These are phyloP conservation scores for Pisolithus thermaeus DNA, from an alignment of 1,284 basidiomycete genomes.

Conservation along the genomic window DNA sequence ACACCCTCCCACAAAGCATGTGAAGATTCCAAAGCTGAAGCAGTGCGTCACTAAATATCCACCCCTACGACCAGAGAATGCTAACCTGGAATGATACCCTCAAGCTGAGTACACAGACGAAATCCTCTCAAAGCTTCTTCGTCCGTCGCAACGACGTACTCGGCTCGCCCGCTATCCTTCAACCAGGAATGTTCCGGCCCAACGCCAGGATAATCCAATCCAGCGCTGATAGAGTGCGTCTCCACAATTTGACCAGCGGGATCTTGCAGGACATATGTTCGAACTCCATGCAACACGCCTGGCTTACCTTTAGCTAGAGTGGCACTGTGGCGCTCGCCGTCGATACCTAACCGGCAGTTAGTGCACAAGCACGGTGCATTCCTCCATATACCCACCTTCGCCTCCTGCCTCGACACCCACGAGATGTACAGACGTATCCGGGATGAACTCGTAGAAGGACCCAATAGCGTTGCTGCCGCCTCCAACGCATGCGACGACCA, in stretches of 20 bases:
- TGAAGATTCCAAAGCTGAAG: constrained; percentile 83
- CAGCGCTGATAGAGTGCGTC: constrained; percentile 96
- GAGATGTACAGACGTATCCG: constrained; percentile 75
- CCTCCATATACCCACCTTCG: constrained; percentile 56
- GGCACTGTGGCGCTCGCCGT: constrained; percentile 86
- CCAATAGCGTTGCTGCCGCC: constrained; percentile 98
- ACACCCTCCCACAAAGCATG: constrained; percentile 95
- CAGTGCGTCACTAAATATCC: constrained; percentile 7
- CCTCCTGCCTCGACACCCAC: constrained; percentile 96
- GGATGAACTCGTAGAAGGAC: constrained; percentile 92
- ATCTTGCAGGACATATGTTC: constrained; percentile 93
- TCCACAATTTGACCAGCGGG: constrained; percentile 89
- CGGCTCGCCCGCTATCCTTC: constrained; percentile 90
- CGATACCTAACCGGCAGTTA: constrained; percentile 46
- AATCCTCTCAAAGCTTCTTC: constrained; percentile 92
- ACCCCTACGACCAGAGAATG: constrained; percentile 8
- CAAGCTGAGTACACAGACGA: constrained; percentile 83
- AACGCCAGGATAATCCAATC: constrained; percentile 89
- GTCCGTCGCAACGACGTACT: constrained; percentile 92
- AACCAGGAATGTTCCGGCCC: constrained; percentile 98
- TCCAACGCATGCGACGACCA: constrained; percentile 94
- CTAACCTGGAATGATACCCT: constrained; percentile 95
- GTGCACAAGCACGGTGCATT: not conserved
- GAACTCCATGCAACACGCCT: constrained; percentile 94
- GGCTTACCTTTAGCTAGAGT: constrained; percentile 87